Conservation (phyloP, 331 rosid genomes). For the Cydonia oblonga region DNA sequence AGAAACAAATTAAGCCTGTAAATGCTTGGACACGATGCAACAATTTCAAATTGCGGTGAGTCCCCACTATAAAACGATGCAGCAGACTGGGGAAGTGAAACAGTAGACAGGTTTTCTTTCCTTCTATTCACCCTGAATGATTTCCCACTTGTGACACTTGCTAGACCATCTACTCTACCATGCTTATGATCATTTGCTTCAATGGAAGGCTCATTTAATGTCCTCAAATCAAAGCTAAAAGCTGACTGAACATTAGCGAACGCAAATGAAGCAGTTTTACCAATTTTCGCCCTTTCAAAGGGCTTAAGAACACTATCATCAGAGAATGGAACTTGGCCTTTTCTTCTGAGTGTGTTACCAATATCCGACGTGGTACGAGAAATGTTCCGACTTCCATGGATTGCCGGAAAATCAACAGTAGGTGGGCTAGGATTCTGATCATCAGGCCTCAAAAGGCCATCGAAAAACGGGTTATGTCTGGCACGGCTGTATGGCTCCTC, state of each 20-base stretch:
- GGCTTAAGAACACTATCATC: constrained; percentile 23
- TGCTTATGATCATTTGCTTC: constrained; percentile 16
- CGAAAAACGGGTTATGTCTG: constrained; percentile 34
- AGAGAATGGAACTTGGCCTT: constrained; percentile 15
- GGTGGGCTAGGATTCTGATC: constrained; percentile 10
- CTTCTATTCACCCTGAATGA: constrained; percentile 33
- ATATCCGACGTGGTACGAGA: constrained; percentile 25
- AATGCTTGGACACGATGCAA: constrained; percentile 55
- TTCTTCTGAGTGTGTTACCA: constrained; percentile 16
- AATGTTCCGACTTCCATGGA: constrained; percentile 10
- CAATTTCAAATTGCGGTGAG: constrained; percentile 55
- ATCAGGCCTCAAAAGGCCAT: constrained; percentile 24
- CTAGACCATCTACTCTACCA: constrained; percentile 2
- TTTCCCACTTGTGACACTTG: constrained; percentile 22
- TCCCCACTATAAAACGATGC: constrained; percentile 53
- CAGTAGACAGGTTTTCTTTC: constrained; percentile 30
- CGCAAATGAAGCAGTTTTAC: constrained; percentile 23
- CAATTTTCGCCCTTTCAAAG: constrained; percentile 20
- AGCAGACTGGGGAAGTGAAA: constrained; percentile 68
- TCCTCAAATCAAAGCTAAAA: constrained; percentile 10
- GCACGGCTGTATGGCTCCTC: constrained; percentile 34
- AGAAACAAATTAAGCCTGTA: constrained; percentile 47
- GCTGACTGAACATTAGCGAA: constrained; percentile 21
- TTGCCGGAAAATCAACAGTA: constrained; percentile 7
- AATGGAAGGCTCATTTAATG: constrained; percentile 13